Evolutionary conservation across 306 rosid genomes (phyloP).

Genomic region (Lagenaria siceraria): DNA sequence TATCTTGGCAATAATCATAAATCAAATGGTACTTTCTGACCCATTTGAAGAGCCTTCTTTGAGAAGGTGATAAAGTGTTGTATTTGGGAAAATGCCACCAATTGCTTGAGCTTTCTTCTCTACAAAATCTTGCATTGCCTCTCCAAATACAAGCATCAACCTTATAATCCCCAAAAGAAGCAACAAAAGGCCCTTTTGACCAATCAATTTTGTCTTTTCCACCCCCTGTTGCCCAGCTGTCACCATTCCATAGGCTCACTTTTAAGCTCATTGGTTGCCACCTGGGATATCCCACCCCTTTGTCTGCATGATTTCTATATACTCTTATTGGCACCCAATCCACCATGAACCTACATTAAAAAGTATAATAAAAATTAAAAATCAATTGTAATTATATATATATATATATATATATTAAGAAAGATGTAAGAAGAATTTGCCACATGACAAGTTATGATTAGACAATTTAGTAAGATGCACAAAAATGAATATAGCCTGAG

Average conservation of each 20-base stretch:
- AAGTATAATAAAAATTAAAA: background rate
- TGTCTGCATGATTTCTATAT: conserved; percentile 77
- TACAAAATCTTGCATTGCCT: conserved; percentile 75
- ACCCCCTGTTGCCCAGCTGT: conserved; percentile 85
- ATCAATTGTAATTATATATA: too few relatives aligned
- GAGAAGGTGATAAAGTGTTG: conserved; percentile 33
- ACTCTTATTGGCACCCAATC: conserved; percentile 75
- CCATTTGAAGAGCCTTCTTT: conserved; percentile 74
- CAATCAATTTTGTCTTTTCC: conserved; percentile 80
- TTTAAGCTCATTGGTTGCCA: conserved; percentile 88
- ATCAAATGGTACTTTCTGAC: conserved; percentile 62
- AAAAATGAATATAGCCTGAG: too few relatives aligned
- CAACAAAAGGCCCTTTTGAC: conserved; percentile 65
- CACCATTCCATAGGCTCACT: conserved; percentile 69
- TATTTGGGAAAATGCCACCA: conserved; percentile 67
- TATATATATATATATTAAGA: too few relatives aligned
- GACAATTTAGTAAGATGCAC: too few relatives aligned
- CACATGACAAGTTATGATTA: too few relatives aligned
- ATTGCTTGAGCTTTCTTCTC: conserved; percentile 35
- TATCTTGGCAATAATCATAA: conserved; percentile 75
- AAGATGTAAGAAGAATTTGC: too few relatives aligned
- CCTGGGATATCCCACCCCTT: conserved; percentile 69
- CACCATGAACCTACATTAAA: conserved; percentile 54
- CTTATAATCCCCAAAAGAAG: conserved; percentile 53
- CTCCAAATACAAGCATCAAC: conserved; percentile 76